These are phyloP conservation scores for Acrodontium crateriforme DNA, from an alignment of 2,329 filamentous ascomycete species.

Conservation along the genomic window DNA sequence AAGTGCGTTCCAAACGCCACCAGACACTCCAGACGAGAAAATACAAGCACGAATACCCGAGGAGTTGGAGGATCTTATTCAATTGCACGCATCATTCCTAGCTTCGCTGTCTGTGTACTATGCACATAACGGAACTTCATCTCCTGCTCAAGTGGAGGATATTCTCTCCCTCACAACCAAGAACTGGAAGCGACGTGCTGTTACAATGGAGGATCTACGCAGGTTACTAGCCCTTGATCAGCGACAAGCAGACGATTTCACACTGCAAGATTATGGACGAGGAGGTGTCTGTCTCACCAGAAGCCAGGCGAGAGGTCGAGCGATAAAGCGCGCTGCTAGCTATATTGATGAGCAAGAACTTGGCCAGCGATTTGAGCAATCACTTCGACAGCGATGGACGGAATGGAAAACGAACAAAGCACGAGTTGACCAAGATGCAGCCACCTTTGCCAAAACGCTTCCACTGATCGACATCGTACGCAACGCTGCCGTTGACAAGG, in stretches of 20 bases:
- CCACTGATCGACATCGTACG: constrained; percentile 41
- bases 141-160: constrained; percentile 28
- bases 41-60: constrained; percentile 21
- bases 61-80: constrained; percentile 29
- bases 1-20: constrained; percentile 19
- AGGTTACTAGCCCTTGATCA: constrained; percentile 29
- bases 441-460: constrained; percentile 42
- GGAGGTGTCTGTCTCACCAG: constrained; percentile 15
- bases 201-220: constrained; percentile 33
- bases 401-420: constrained; percentile 22
- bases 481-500: constrained; percentile 37
- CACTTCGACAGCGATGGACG: constrained; percentile 33
- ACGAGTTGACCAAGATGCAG: constrained; percentile 25
- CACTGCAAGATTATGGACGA: constrained; percentile 17
- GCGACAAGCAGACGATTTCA: constrained; percentile 9
- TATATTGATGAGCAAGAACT: constrained; percentile 25
- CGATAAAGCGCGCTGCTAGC: constrained; percentile 10
- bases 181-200: constrained; percentile 32
- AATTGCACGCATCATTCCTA: constrained; percentile 35
- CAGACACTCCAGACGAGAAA: constrained; percentile 16
- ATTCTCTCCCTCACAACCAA: constrained; percentile 29
- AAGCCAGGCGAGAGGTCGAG: constrained; percentile 7
- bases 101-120: constrained; percentile 36
- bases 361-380: constrained; percentile 36
- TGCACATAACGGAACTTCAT: constrained; percentile 34